These are phyloP conservation scores for Ophiosphaerella narmari DNA, from an alignment of 2,329 filamentous ascomycete genomes.

Conservation along the genomic window DNA sequence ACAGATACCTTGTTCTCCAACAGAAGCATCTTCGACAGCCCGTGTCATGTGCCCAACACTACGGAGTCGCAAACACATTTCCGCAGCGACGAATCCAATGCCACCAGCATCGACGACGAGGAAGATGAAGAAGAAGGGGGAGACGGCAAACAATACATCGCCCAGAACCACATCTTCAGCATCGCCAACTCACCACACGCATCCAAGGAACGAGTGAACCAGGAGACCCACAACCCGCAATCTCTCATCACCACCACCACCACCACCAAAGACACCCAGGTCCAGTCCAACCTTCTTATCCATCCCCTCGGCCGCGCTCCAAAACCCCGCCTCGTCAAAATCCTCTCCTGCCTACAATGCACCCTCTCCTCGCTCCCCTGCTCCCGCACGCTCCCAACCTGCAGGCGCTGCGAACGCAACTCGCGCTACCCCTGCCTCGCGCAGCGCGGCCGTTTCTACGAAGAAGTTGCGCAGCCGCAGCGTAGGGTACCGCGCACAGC, in stretches of 20 bases:
- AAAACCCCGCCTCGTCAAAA: slow-evolving; percentile 16
- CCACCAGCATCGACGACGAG: slow-evolving; percentile 8
- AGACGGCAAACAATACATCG: background rate
- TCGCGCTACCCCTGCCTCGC: slow-evolving; percentile 27
- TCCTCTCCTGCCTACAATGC: slow-evolving; percentile 41
- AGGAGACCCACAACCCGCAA: slow-evolving; percentile 1
- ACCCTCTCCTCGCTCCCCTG: slow-evolving; percentile 30
- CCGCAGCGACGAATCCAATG: slow-evolving; percentile 9
- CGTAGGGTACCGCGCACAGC: background rate
- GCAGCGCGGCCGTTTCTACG: slow-evolving; percentile 19
- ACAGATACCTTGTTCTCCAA: slow-evolving; percentile 31
- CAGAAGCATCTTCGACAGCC: slow-evolving; percentile 27
- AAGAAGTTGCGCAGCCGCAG: slow-evolving; percentile 12
- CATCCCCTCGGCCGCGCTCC: background rate
- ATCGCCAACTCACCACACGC: background rate
- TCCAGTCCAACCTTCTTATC: too few relatives aligned
- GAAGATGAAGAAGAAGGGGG: slow-evolving; percentile 1
- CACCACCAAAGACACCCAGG: background rate
- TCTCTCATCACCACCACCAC: background rate
- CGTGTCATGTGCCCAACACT: background rate
- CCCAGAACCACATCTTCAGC: background rate
- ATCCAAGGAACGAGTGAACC: background rate
- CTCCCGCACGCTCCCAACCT: slow-evolving; percentile 32
- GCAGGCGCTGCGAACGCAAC: slow-evolving; percentile 32
- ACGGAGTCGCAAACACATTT: background rate